Conservation (phyloP, 495 filamentous ascomycete species). For the Tuber melanosporum region DNA sequence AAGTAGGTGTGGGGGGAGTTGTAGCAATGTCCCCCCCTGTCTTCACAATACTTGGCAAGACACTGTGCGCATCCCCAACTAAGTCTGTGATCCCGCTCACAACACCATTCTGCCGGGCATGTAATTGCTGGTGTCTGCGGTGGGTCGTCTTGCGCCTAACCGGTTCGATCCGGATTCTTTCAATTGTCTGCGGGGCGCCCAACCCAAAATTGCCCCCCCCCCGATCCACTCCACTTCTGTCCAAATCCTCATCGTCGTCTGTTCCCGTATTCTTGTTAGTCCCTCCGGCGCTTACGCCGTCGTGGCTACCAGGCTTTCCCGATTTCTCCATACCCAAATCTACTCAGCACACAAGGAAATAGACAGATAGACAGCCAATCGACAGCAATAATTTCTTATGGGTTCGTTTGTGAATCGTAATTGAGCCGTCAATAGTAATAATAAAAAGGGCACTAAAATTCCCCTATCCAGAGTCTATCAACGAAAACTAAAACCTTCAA, state of each 20-base stretch:
- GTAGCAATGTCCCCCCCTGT: constrained; percentile 11
- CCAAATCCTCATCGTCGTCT: constrained; percentile 39
- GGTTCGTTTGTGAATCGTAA: constrained; percentile 33
- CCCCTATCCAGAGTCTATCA: background rate
- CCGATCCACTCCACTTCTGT: constrained; percentile 18
- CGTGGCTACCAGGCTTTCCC: constrained; percentile 27
- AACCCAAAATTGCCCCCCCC: constrained; percentile 22
- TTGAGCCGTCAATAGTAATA: constrained; percentile 18
- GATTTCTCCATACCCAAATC: constrained; percentile 26
- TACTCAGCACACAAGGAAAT: constrained; percentile 28
- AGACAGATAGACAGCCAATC: constrained; percentile 23
- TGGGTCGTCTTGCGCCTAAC: constrained; percentile 20
- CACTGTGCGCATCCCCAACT: constrained; percentile 14
- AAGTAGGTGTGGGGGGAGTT: constrained; percentile 5
- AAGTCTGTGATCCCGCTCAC: constrained; percentile 7
- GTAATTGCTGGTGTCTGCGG: constrained; percentile 26
- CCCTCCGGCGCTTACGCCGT: constrained; percentile 23
- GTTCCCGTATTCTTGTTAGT: constrained; percentile 23
- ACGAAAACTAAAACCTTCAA: background rate
- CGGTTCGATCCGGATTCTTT: constrained; percentile 25
- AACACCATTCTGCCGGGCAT: constrained; percentile 24
- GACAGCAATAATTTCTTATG: constrained; percentile 14
- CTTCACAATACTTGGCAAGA: constrained; percentile 7
- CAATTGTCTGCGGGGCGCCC: constrained; percentile 16
- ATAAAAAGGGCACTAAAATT: background rate